Conservation (phyloP, 2,329 filamentous ascomycete genomes). For the Zasmidium cellare region DNA sequence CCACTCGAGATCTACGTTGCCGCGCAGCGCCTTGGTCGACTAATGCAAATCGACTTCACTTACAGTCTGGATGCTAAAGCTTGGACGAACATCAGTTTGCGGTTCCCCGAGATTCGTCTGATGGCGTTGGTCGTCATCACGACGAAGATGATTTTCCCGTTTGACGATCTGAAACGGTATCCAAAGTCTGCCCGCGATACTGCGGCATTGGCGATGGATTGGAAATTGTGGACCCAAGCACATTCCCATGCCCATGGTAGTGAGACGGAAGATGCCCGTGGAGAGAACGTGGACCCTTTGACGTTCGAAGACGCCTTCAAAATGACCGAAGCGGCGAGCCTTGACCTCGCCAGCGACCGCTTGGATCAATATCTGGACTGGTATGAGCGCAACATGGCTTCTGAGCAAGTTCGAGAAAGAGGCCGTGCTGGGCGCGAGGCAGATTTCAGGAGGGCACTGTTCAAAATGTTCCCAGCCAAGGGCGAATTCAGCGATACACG, state of each 20-base stretch:
- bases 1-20: conserved; percentile 69
- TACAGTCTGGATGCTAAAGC: conserved; percentile 43
- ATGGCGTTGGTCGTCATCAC: conserved; percentile 71
- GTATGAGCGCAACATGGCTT: conserved; percentile 68
- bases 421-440: conserved; percentile 34
- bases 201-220: conserved; percentile 65
- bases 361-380: conserved; percentile 78
- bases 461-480: conserved; percentile 43
- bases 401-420: conserved; percentile 42
- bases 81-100: conserved; percentile 47
- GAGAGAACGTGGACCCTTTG: conserved; percentile 21
- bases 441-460: conserved; percentile 43
- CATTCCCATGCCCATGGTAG: conserved; percentile 11
- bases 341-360: conserved; percentile 60
- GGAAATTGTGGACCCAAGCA: conserved; percentile 66
- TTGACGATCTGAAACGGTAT: conserved; percentile 59
- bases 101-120: conserved; percentile 74
- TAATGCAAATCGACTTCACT: conserved; percentile 56
- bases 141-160: conserved; percentile 76
- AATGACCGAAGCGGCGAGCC: conserved; percentile 62
- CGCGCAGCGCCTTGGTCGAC: conserved; percentile 56
- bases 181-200: conserved; percentile 56
- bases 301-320: conserved; percentile 49
- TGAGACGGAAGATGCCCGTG: not conserved
- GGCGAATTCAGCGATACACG: conserved; percentile 5